phyloP scores from a whole-genome alignment of 108 stramenopile species.

The Parietichytrium sp. region DNA sequence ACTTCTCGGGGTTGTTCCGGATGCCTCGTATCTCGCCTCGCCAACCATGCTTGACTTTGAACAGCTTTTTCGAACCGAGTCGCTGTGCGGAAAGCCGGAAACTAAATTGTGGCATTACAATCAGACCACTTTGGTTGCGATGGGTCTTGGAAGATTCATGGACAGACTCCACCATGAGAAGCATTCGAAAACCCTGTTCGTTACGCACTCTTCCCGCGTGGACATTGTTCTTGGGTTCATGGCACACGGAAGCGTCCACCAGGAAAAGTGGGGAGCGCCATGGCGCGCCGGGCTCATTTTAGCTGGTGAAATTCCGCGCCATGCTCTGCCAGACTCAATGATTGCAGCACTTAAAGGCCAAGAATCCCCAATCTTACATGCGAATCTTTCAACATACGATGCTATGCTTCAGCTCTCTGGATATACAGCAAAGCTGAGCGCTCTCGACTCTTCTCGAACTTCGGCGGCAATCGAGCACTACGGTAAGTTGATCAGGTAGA shows the following conservation, averaged over 20 bases:
- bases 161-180: slow-evolving; percentile 73
- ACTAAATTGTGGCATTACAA: slow-evolving; percentile 80
- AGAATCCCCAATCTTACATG: slow-evolving; percentile 74
- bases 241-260: slow-evolving; percentile 72
- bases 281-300: background rate
- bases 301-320: background rate
- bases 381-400: slow-evolving; percentile 67
- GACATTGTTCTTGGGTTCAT: slow-evolving; percentile 88
- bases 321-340: slow-evolving; percentile 56
- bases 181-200: slow-evolving; percentile 75
- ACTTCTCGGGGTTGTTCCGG: slow-evolving; percentile 84
- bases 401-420: slow-evolving; percentile 73
- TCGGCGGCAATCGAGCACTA: slow-evolving; percentile 80
- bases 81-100: slow-evolving; percentile 70
- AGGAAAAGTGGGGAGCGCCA: slow-evolving; percentile 60
- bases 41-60: slow-evolving; percentile 87
- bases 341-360: slow-evolving; percentile 70
- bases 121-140: slow-evolving; percentile 84
- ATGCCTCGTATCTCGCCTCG: slow-evolving; percentile 81
- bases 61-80: slow-evolving; percentile 68
- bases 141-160: slow-evolving; percentile 76
- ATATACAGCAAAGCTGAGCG: slow-evolving; percentile 85
- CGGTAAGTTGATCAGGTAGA: too few species aligned
- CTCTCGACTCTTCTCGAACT: slow-evolving; percentile 77
- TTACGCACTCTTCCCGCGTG: slow-evolving; percentile 84